Evolutionary conservation across 2,329 filamentous ascomycete genomes (phyloP).

Genomic region (Ophidiomyces ophidiicola): DNA sequence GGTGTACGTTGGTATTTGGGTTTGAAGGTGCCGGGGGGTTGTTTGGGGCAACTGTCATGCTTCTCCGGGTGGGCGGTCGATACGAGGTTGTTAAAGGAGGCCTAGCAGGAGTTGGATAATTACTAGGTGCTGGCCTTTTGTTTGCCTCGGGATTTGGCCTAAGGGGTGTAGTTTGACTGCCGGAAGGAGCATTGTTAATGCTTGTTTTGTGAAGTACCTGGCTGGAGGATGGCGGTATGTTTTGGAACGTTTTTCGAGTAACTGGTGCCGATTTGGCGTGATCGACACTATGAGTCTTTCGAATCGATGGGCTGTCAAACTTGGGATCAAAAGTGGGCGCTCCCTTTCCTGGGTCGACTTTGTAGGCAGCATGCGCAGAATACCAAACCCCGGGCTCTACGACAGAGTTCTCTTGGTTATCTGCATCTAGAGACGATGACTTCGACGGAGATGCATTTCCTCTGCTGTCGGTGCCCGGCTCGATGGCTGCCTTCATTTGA

Average conservation of each 20-base stretch:
- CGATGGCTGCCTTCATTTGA: slow-evolving; percentile 16
- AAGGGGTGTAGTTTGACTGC: slow-evolving; percentile 4
- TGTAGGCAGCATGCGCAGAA: slow-evolving; percentile 54
- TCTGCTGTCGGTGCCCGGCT: slow-evolving; percentile 10
- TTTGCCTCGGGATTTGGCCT: not conserved
- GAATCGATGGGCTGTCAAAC: slow-evolving; percentile 69
- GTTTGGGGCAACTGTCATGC: slow-evolving; percentile 20
- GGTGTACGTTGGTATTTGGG: not conserved
- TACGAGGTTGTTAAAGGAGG: slow-evolving; percentile 31
- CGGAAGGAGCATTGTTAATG: slow-evolving; percentile 2
- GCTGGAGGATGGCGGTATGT: slow-evolving; percentile 10
- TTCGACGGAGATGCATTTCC: slow-evolving; percentile 10
- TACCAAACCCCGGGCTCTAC: slow-evolving; percentile 51
- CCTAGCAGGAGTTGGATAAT: slow-evolving; percentile 16
- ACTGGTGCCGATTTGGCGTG: slow-evolving; percentile 66
- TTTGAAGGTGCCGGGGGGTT: slow-evolving; percentile 19
- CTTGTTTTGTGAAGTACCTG: slow-evolving; percentile 2
- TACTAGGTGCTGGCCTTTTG: slow-evolving; percentile 7
- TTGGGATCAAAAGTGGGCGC: slow-evolving; percentile 57
- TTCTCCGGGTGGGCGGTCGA: slow-evolving; percentile 35
- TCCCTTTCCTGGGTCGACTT: slow-evolving; percentile 38
- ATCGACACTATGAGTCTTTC: slow-evolving; percentile 78
- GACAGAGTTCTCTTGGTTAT: slow-evolving; percentile 16
- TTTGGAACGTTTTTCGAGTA: slow-evolving; percentile 30
- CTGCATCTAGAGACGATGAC: slow-evolving; percentile 21